These are phyloP conservation scores for Monilinia fructicola DNA, from an alignment of 2,329 filamentous ascomycete genomes.

Conservation along the genomic window DNA sequence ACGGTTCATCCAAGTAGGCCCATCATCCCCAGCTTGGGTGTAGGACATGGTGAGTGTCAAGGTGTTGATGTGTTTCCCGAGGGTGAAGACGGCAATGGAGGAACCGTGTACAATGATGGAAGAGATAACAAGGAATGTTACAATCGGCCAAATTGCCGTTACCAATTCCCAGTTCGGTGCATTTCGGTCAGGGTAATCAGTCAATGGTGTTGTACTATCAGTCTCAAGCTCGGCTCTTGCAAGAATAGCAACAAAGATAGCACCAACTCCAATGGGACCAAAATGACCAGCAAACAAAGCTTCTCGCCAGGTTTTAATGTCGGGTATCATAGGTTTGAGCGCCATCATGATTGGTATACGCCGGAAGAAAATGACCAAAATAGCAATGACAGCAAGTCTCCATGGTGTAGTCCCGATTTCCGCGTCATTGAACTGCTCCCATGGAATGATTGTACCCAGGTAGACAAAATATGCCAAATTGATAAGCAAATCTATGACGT, in stretches of 20 bases:
- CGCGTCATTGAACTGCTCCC: constrained; percentile 82
- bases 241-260: constrained; percentile 91
- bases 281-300: constrained; percentile 97
- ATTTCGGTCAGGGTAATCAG: constrained; percentile 54
- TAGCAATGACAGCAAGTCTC: constrained; percentile 88
- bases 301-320: constrained; percentile 97
- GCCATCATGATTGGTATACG: constrained; percentile 92
- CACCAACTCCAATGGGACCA: constrained; percentile 93
- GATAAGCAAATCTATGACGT: constrained; percentile 96
- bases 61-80: constrained; percentile 98
- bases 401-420: constrained; percentile 77
- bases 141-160: constrained; percentile 90
- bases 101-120: constrained; percentile 97
- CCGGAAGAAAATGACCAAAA: constrained; percentile 92
- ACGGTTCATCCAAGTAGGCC: constrained; percentile 91
- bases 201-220: constrained; percentile 68
- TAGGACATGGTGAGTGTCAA: constrained; percentile 94
- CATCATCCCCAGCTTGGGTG: constrained; percentile 83
- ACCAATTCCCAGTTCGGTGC: constrained; percentile 67
- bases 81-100: constrained; percentile 95
- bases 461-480: constrained; percentile 99
- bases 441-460: constrained; percentile 94
- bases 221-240: constrained; percentile 88
- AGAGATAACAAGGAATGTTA: constrained; percentile 87
- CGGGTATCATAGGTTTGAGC: constrained; percentile 89